These are phyloP conservation scores for Lactifluus subvellereus DNA, from an alignment of 768 basidiomycete genomes.

Conservation along the genomic window DNA sequence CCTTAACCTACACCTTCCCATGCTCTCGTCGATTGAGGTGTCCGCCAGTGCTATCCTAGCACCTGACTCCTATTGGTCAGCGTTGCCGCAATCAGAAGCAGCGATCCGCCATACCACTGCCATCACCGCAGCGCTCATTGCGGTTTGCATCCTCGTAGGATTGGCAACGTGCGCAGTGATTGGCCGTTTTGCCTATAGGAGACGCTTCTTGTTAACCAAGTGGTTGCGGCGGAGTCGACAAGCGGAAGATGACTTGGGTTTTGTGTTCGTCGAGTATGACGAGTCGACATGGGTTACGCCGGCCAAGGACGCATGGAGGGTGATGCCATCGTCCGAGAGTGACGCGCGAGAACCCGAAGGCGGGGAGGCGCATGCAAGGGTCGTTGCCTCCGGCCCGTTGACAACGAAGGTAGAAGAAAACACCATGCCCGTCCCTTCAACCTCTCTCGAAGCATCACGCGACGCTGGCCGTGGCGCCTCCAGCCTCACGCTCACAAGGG, in stretches of 20 bases:
- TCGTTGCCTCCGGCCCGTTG: not conserved
- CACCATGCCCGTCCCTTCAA: not conserved
- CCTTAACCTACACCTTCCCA: not conserved
- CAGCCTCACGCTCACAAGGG: not conserved
- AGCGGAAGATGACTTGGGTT: slow-evolving; percentile 10
- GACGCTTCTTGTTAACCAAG: not conserved
- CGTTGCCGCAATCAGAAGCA: slow-evolving; percentile 1
- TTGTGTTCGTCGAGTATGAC: slow-evolving; percentile 19
- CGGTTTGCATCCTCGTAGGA: slow-evolving; percentile 8
- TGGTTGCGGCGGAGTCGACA: not conserved
- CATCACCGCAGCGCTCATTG: slow-evolving; percentile 10
- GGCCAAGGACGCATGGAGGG: not conserved
- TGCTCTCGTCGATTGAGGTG: not conserved
- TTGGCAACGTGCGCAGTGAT: not conserved
- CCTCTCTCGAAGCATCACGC: not conserved
- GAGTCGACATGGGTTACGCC: slow-evolving; percentile 11
- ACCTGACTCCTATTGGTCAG: not conserved
- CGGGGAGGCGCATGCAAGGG: not conserved
- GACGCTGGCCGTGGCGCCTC: not conserved
- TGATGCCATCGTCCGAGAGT: slow-evolving; percentile 4
- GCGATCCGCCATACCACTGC: not conserved
- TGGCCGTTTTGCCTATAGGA: not conserved
- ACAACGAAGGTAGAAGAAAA: not conserved
- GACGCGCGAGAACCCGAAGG: not conserved
- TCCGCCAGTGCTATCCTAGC: not conserved